phyloP scores from a whole-genome alignment of 2,329 filamentous ascomycete genomes.

The Zalaria obscura region DNA sequence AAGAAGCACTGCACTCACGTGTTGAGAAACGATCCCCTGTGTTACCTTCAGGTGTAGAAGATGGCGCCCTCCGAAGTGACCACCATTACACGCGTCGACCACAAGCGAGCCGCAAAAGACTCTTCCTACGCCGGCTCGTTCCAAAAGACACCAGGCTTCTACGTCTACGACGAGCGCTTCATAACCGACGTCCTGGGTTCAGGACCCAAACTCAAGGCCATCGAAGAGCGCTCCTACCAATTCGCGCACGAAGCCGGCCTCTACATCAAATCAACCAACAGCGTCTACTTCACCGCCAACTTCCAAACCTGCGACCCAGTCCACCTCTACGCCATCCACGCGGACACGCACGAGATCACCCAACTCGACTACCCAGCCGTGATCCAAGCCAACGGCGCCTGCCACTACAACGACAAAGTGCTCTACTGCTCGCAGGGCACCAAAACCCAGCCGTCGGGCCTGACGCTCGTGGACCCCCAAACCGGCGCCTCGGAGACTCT shows the following conservation, averaged over 20 bases:
- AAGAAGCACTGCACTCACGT: too few relatives aligned
- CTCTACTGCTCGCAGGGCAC: constrained; percentile 10
- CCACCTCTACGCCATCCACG: constrained; percentile 11
- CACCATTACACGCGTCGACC: constrained; percentile 1
- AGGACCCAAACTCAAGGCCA: background rate
- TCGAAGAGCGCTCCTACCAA: constrained; percentile 4
- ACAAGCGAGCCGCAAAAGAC: constrained; percentile 4
- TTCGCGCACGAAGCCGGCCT: constrained; percentile 19
- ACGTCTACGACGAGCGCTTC: constrained; percentile 2
- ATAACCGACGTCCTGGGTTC: background rate
- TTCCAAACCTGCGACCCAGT: constrained; percentile 12
- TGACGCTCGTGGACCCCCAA: constrained; percentile 7
- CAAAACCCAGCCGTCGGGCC: constrained; percentile 6
- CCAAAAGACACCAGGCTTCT: background rate
- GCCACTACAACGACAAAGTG: constrained; percentile 9
- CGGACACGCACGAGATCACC: constrained; percentile 8
- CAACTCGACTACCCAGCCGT: constrained; percentile 4
- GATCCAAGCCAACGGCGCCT: constrained; percentile 10
- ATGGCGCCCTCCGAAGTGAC: background rate
- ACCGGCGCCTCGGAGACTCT: constrained; percentile 14
- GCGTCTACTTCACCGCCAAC: constrained; percentile 21
- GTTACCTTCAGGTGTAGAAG: too few relatives aligned
- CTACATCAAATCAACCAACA: constrained; percentile 10
- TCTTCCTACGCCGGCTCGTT: constrained; percentile 1
- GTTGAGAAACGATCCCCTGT: too few relatives aligned